Conservation (phyloP, 331 rosid species). For the Quercus lobata region DNA sequence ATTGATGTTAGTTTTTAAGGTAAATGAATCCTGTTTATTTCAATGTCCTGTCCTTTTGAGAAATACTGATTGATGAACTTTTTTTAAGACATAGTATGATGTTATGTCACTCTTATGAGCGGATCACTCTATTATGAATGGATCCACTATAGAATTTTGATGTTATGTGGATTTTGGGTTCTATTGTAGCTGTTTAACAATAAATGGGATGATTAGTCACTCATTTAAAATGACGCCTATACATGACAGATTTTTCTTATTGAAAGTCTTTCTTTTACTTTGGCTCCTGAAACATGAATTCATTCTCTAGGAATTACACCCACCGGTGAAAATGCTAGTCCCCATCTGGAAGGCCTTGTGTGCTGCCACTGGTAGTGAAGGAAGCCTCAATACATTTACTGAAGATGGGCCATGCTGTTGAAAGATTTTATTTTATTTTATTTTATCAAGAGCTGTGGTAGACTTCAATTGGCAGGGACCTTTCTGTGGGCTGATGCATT, state of each 20-base stretch:
- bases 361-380: conserved; percentile 47
- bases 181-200: background rate
- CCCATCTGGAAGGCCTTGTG: conserved; percentile 93
- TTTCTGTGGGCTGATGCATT: background rate
- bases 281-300: conserved; percentile 20
- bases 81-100: background rate
- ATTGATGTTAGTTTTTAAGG: conserved; percentile 70
- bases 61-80: background rate
- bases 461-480: background rate
- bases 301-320: conserved; percentile 51
- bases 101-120: too few species aligned
- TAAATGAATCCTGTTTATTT: conserved; percentile 11
- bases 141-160: too few species aligned
- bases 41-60: background rate
- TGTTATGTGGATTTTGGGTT: background rate
- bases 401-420: conserved; percentile 23
- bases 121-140: too few species aligned
- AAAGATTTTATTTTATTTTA: background rate
- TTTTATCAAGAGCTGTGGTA: background rate
- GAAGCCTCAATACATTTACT: conserved; percentile 16
- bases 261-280: background rate
- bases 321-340: conserved; percentile 76
- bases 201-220: background rate
- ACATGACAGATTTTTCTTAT: background rate
- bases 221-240: background rate